These are phyloP conservation scores for Solanum raphanifolium DNA, from an alignment of 257 asterid genomes.

Conservation along the genomic window DNA sequence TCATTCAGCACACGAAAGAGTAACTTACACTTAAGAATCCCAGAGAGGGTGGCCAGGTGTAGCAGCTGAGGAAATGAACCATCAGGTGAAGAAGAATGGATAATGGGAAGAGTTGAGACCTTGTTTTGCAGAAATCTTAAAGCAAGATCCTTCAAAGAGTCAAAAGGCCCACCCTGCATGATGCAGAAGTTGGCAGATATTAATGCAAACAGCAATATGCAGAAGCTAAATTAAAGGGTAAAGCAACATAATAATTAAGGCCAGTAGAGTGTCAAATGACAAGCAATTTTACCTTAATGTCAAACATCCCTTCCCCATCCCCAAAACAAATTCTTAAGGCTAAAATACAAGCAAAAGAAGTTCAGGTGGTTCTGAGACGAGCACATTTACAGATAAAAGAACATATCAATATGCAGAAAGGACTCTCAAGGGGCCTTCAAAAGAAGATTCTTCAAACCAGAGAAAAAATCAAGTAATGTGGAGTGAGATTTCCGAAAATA, in stretches of 20 bases:
- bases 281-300: neutral
- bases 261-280: neutral
- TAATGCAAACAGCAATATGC: neutral
- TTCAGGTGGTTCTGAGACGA: neutral
- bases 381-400: neutral
- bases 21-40: slow-evolving; percentile 60
- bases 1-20: neutral
- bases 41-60: slow-evolving; percentile 63
- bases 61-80: slow-evolving; percentile 57
- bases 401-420: neutral
- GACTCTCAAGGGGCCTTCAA: neutral
- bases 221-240: neutral
- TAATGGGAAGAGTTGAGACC: slow-evolving; percentile 53
- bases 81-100: slow-evolving; percentile 57
- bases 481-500: neutral
- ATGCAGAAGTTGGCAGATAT: neutral
- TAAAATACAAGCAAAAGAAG: neutral
- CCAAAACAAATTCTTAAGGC: neutral
- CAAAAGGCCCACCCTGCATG: slow-evolving; percentile 60
- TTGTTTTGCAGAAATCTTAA: slow-evolving; percentile 50
- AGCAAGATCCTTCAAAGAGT: slow-evolving; percentile 54
- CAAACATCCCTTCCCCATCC: neutral
- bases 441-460: neutral
- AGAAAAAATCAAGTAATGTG: neutral
- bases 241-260: neutral